Base-by-base conservation (phyloP, 352 stramenopile genomes). In the Pythium plurisporium region DNA sequence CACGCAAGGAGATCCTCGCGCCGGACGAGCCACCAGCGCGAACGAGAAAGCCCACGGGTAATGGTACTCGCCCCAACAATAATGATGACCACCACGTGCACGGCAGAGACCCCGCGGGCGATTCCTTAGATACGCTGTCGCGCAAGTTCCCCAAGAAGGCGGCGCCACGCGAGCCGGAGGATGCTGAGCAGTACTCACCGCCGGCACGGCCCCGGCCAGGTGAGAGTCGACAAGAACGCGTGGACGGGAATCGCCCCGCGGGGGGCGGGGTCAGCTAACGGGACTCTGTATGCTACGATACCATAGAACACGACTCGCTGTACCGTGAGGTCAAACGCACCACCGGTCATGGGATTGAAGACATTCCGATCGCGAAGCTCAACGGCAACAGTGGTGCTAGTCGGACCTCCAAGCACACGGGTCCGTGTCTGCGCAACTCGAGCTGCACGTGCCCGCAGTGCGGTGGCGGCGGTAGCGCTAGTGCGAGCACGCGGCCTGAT, bases 271-370 rank as follows among this genome's bases (percentile, higher is more conserved):
- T n/a, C n/a, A n/a, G n/a, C n/a, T n/a, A n/a, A n/a, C n/a, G n/a
- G n/a, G n/a, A n/a, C n/a, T n/a, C n/a, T n/a, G n/a, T n/a, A n/a
- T n/a, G n/a, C n/a, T n/a, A n/a, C n/a, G n/a, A n/a, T n/a, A n/a
- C n/a, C 1, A 10, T 52, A 92, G 82, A 90, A 57, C 75, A 92
- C 76, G 82, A 92, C 59, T 74, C 82, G 54, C 72, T 92, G 64
- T 87, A 85, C 50, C 75, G 74, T 65, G 82, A 90, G 77, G 77
- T 90, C n/a, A 92, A 90, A 62, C 76, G 76, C 22, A 55, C 79
- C 23, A 92, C 82, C 62, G 82, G 82, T 27, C 70, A 78, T 55
- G 74, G 78, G 25, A 72, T 92, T 22, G 72, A 87, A 54, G 77
- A 89, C 46, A 54, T 89, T 29, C 74, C 76, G 19, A 89, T 89